These are phyloP conservation scores for Byssochlamys sp. DNA, from an alignment of 2,329 filamentous ascomycete genomes.

Conservation along the genomic window DNA sequence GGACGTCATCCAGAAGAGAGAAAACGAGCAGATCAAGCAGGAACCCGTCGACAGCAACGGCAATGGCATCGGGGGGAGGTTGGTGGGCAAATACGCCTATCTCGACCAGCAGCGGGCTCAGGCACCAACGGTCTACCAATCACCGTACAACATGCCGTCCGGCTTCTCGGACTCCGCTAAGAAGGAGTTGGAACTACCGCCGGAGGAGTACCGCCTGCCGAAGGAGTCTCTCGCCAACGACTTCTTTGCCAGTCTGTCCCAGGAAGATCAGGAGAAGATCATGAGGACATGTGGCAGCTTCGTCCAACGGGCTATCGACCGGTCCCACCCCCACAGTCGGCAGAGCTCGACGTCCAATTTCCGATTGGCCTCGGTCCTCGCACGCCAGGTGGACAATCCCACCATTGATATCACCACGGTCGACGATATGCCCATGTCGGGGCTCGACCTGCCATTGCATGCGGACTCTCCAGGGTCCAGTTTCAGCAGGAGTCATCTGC, in stretches of 20 bases:
- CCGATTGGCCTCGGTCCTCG: conserved; percentile 29
- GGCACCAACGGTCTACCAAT: conserved; percentile 32
- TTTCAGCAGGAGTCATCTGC: conserved; percentile 34
- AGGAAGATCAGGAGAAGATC: conserved; percentile 33
- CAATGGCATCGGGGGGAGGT: conserved; percentile 20
- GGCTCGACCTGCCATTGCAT: conserved; percentile 30
- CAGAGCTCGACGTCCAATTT: conserved; percentile 30
- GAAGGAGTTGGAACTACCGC: conserved; percentile 28
- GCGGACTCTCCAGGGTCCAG: conserved; percentile 35
- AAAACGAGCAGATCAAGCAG: conserved; percentile 24
- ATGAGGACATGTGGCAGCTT: conserved; percentile 34
- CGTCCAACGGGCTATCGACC: conserved; percentile 30
- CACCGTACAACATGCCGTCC: conserved; percentile 35
- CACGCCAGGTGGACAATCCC: conserved; percentile 30
- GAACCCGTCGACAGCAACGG: conserved; percentile 21
- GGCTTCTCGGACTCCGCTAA: conserved; percentile 35
- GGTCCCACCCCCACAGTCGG: conserved; percentile 27
- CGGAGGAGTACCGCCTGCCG: conserved; percentile 21
- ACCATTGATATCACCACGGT: conserved; percentile 35
- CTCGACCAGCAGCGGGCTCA: conserved; percentile 31
- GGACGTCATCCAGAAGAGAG: conserved; percentile 30
- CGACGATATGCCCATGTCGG: conserved; percentile 27
- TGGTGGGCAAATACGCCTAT: conserved; percentile 31
- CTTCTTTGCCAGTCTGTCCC: conserved; percentile 31
- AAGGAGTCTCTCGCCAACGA: conserved; percentile 34